A percentile compares a stretch with the other conserved stretches of the same genome.
Conservation (phyloP, 2,329 filamentous ascomycete species). For the Colletotrichum lentis region DNA sequence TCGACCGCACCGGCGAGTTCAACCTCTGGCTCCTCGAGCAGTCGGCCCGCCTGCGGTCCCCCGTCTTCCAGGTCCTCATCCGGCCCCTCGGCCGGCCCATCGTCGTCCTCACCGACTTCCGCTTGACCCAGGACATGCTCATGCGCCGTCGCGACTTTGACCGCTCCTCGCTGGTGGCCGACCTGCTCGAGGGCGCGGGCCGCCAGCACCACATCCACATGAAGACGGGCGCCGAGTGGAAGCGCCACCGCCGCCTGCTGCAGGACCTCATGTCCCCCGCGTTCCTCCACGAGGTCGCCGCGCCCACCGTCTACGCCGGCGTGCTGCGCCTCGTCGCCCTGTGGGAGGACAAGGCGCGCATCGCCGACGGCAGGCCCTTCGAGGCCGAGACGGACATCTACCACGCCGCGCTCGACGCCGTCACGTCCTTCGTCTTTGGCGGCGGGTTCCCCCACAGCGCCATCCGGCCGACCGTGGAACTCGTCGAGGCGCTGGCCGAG, state of each 20-base stretch:
- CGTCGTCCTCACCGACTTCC: constrained; percentile 53
- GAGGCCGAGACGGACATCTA: constrained; percentile 44
- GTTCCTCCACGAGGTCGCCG: constrained; percentile 47
- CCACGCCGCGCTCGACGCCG: constrained; percentile 45
- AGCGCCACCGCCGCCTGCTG: constrained; percentile 47
- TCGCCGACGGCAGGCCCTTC: constrained; percentile 47
- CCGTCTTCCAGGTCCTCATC: constrained; percentile 59
- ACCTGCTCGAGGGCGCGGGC: constrained; percentile 46
- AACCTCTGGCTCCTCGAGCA: constrained; percentile 27
- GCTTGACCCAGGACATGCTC: constrained; percentile 52
- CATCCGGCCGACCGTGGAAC: constrained; percentile 2
- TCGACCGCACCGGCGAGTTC: constrained; percentile 41
- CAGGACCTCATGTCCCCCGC: constrained; percentile 50
- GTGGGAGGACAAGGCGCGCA: constrained; percentile 46
- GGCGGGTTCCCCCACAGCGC: constrained; percentile 23
- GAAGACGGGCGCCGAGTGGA: constrained; percentile 46
- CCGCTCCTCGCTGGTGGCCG: constrained; percentile 41
- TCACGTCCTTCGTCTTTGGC: constrained; percentile 46
- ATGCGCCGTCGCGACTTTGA: constrained; percentile 57
- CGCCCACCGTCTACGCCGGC: constrained; percentile 47
- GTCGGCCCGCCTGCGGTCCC: constrained; percentile 47
- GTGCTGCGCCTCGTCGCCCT: constrained; percentile 45
- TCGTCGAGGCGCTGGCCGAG: background rate
- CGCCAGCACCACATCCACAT: constrained; percentile 47
- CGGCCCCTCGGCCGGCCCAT: constrained; percentile 53